A percentile compares a stretch with the other conserved stretches of the same genome.
Evolutionary conservation across 345 rosid species (phyloP).

Genomic region (Iberis pinnata): DNA sequence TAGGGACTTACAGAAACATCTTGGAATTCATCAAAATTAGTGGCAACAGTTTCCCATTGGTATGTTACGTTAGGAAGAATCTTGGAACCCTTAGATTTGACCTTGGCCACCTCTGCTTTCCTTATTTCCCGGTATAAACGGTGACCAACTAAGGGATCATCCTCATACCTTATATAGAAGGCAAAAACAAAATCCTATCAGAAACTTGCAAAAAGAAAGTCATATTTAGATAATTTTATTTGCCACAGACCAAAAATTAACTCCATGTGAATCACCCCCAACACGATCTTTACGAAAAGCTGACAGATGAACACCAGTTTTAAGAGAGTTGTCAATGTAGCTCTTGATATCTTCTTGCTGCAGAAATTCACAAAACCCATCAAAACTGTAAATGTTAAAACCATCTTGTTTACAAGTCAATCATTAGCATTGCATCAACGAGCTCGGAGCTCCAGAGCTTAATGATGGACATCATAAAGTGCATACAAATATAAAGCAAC

Average conservation of each 20-base stretch:
- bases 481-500: not conserved
- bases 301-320: constrained; percentile 67
- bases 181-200: constrained; percentile 16
- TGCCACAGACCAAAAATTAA: constrained; percentile 60
- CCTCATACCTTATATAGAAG: constrained; percentile 70
- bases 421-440: not conserved
- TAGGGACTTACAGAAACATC: constrained; percentile 46
- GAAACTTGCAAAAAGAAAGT: not conserved
- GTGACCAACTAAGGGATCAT: constrained; percentile 74
- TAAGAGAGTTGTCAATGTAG: constrained; percentile 74
- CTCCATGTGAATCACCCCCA: constrained; percentile 89
- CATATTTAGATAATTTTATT: not conserved
- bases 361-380: constrained; percentile 12
- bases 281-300: constrained; percentile 74
- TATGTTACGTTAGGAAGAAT: constrained; percentile 44
- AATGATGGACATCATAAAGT: not conserved
- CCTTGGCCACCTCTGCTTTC: constrained; percentile 62
- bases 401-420: not conserved
- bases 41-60: constrained; percentile 94
- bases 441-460: not conserved
- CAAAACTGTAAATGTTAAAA: not conserved
- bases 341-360: constrained; percentile 94
- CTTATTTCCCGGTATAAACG: constrained; percentile 87
- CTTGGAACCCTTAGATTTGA: constrained; percentile 67
- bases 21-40: constrained; percentile 85